Evolutionary conservation across 805 yeast species (phyloP).

Genomic region (Komagataella phaffii): DNA sequence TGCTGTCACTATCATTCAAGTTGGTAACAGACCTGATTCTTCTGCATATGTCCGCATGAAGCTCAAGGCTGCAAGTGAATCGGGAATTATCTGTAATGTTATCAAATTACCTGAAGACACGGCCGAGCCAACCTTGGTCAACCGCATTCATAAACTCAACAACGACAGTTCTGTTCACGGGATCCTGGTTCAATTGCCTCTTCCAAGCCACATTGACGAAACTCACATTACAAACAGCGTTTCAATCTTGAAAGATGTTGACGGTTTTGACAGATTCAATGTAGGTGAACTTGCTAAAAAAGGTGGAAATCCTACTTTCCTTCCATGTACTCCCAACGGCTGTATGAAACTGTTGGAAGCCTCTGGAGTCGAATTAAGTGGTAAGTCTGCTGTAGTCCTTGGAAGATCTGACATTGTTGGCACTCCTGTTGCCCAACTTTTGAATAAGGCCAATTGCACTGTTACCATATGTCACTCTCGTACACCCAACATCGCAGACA

Average conservation of each 20-base stretch:
- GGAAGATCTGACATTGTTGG: slow-evolving; percentile 86
- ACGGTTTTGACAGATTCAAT: slow-evolving; percentile 70
- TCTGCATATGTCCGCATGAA: slow-evolving; percentile 76
- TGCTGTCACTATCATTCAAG: slow-evolving; percentile 56
- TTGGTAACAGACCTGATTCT: slow-evolving; percentile 68
- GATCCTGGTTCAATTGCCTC: slow-evolving; percentile 62
- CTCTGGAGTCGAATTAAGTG: slow-evolving; percentile 40
- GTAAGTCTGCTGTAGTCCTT: slow-evolving; percentile 68
- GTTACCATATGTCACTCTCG: slow-evolving; percentile 66
- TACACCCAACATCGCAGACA: slow-evolving; percentile 33
- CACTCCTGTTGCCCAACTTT: slow-evolving; percentile 59
- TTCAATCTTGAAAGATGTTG: slow-evolving; percentile 59
- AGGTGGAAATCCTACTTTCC: slow-evolving; percentile 55
- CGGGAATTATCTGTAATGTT: slow-evolving; percentile 49
- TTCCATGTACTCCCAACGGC: slow-evolving; percentile 82
- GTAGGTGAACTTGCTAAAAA: slow-evolving; percentile 67
- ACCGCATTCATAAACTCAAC: slow-evolving; percentile 42
- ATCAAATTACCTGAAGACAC: slow-evolving; percentile 44
- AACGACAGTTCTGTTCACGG: slow-evolving; percentile 53
- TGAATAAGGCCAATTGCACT: slow-evolving; percentile 61
- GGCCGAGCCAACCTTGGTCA: slow-evolving; percentile 41
- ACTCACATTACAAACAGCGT: slow-evolving; percentile 56
- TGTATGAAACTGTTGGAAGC: slow-evolving; percentile 50
- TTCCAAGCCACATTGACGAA: slow-evolving; percentile 61
- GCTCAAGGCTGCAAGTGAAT: slow-evolving; percentile 61